Evolutionary conservation across 1,139 yeast genomes (phyloP).

Genomic region (Pichia sp.): DNA sequence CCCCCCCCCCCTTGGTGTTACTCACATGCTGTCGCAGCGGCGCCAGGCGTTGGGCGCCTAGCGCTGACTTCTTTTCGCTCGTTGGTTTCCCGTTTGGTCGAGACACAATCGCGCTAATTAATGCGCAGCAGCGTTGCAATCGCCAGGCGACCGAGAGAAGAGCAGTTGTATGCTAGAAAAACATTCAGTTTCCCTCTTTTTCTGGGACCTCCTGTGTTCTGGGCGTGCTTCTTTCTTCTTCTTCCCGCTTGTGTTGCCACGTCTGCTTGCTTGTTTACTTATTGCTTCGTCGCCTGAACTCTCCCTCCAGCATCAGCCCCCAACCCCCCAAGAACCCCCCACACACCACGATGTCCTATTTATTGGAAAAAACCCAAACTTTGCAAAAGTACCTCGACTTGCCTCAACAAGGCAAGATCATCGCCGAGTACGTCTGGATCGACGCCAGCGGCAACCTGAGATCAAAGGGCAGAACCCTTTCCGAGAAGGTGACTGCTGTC

Average conservation of each 20-base stretch:
- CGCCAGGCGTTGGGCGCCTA: too few relatives aligned
- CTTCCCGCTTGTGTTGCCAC: background rate
- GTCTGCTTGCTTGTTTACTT: background rate
- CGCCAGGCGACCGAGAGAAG: background rate
- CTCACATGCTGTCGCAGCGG: too few relatives aligned
- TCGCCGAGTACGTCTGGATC: conserved; percentile 98
- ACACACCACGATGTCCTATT: conserved; percentile 9
- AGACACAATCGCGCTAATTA: background rate
- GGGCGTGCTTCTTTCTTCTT: background rate
- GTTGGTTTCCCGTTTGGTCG: too few relatives aligned
- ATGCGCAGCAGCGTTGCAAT: background rate
- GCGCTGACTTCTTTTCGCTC: too few relatives aligned
- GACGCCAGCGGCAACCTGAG: conserved; percentile 90
- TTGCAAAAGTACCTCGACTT: conserved; percentile 78
- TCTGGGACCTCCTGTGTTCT: background rate
- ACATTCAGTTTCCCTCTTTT: conserved; percentile 1
- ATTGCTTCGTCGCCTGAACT: background rate
- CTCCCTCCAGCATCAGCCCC: background rate
- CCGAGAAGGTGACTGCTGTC: conserved; percentile 60
- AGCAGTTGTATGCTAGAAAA: background rate
- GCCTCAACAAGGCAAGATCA: conserved; percentile 78
- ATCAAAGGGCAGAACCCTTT: conserved; percentile 88
- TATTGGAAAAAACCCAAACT: conserved; percentile 65
- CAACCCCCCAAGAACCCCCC: background rate
- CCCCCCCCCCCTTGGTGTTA: background rate